Base-by-base conservation (phyloP, 2,329 filamentous ascomycete species). In the Trichoderma polysporum region DNA sequence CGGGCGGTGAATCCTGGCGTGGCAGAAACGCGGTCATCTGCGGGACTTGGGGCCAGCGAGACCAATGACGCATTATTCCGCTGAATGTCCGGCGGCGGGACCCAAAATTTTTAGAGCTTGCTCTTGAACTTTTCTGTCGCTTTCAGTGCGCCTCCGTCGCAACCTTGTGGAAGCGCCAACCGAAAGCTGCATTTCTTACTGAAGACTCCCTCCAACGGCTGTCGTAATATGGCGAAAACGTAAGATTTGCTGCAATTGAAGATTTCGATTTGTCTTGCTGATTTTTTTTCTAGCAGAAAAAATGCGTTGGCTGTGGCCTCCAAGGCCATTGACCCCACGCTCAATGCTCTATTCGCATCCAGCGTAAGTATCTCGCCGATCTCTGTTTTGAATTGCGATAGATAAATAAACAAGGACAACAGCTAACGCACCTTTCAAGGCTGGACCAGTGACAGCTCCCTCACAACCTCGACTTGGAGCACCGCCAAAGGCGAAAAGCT, bases 271-370 rank as follows among this genome's bases (percentile, higher is more conserved):
- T 13, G 37, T 13, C 54, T 58, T 61, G 70, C 71, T 72, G 56
- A 74, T 57, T 62, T 33, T 52, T 59, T 25, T 22, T 58, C 9
- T 19, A 10, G 25, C 69, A 84, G 81, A 70, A 78, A 78, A 74
- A 72, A 75, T 53, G 72, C 73, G 66, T 72, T 87, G 68, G 71
- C 77, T 60, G 82, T 81, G 69, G 78, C 83, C 39, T 78, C 81
- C 66, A 86, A 86, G 76, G 82, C 84, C 68, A 82, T 93, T 68
- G 90, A 93, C 81, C 89, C 90, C 76, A 80, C 84, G 66, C 82
- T 93, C 71, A 84, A 89, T 73, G 88, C 89, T 69, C 83, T 93
- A 45, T 93, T 93, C 79, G 85, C 89, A 66, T 82, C 84, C 66
- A 93, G 91, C 82, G 90, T 92, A 85, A 81, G 89, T 85, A 68